phyloP scores from a whole-genome alignment of 305 asterid species.

The Plantago coronopus region DNA sequence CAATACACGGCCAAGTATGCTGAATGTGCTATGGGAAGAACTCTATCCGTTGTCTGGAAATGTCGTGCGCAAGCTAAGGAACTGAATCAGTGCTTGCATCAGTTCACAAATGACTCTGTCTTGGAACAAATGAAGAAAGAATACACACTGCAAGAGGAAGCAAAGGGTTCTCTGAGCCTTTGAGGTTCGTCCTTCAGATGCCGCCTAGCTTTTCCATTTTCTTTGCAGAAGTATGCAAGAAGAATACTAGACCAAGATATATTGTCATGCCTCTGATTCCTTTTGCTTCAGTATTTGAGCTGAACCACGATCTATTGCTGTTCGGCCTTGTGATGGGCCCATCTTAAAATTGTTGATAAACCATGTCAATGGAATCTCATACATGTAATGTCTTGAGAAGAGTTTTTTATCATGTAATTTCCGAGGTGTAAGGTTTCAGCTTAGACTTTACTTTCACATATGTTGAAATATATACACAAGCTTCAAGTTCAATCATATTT shows the following conservation, averaged over 20 bases:
- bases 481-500: too few species aligned
- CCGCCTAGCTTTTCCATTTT: neutral
- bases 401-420: neutral
- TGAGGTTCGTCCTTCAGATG: conserved; percentile 24
- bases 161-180: conserved; percentile 36
- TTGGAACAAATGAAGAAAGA: conserved; percentile 88
- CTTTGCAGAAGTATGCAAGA: conserved; percentile 13
- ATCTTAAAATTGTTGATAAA: neutral
- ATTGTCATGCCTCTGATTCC: neutral
- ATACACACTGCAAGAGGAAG: conserved; percentile 58
- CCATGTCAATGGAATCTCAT: neutral
- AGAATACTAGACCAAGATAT: conserved; percentile 5
- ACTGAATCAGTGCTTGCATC: conserved; percentile 85
- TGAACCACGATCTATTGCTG: conserved; percentile 5
- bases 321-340: neutral
- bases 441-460: too few species aligned
- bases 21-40: conserved; percentile 82
- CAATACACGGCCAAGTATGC: conserved; percentile 63
- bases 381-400: neutral
- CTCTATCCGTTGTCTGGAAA: conserved; percentile 79
- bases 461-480: too few species aligned
- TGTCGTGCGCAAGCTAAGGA: conserved; percentile 89
- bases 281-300: conserved; percentile 7
- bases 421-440: too few species aligned
- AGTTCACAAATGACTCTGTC: conserved; percentile 65